Percentiles rank a stretch among this genome's conserved stretches.
Evolutionary conservation across 2,329 filamentous ascomycete species (phyloP).

Genomic region (Clarireedia hainanense): DNA sequence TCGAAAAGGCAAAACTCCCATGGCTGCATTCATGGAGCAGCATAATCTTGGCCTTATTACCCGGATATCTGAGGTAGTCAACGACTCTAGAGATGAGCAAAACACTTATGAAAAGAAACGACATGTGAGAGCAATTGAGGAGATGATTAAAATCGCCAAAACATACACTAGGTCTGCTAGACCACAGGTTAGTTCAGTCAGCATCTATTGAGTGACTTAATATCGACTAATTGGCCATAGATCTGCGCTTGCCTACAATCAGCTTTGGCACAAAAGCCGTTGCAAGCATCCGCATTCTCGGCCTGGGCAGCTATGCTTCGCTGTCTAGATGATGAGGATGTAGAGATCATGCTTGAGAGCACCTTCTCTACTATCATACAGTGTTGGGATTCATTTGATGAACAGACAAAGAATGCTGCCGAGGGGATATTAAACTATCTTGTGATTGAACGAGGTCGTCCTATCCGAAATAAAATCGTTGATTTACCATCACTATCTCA

Average conservation of each 20-base stretch:
- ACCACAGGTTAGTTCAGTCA: constrained; percentile 67
- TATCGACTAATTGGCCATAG: constrained; percentile 32
- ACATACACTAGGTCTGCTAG: constrained; percentile 68
- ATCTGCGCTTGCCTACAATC: constrained; percentile 90
- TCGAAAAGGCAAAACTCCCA: constrained; percentile 43
- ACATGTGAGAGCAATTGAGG: constrained; percentile 75
- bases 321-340: constrained; percentile 68
- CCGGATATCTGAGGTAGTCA: constrained; percentile 70
- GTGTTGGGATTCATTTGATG: constrained; percentile 66
- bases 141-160: constrained; percentile 74
- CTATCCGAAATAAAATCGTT: constrained; percentile 60
- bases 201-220: neutral
- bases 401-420: constrained; percentile 50
- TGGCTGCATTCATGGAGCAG: constrained; percentile 70
- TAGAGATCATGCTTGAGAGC: constrained; percentile 74
- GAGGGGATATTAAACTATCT: constrained; percentile 50
- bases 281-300: constrained; percentile 72
- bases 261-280: constrained; percentile 63
- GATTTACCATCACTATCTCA: constrained; percentile 70
- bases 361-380: constrained; percentile 81
- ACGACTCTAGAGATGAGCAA: constrained; percentile 52
- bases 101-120: constrained; percentile 62
- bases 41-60: constrained; percentile 85
- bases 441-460: constrained; percentile 25
- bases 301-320: constrained; percentile 78